These are phyloP conservation scores for Plantago rigida DNA, from an alignment of 305 asterid species.

Conservation along the genomic window DNA sequence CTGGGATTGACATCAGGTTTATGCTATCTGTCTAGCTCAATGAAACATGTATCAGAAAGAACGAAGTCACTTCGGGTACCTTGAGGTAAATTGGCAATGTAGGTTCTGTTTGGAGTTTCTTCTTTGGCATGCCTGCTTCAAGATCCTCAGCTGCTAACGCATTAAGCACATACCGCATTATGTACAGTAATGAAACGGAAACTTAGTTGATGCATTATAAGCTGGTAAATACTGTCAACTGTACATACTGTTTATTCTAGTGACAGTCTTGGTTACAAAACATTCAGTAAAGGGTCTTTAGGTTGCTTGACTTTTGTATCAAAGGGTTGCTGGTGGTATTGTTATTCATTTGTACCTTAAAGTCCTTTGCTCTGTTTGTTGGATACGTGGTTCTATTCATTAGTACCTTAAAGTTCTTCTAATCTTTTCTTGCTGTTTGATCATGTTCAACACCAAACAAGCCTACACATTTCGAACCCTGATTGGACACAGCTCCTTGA, in stretches of 20 bases:
- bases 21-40: conserved; percentile 13
- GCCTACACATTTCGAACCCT: no score
- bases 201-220: neutral
- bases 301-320: no score
- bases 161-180: conserved; percentile 4
- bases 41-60: neutral
- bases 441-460: neutral
- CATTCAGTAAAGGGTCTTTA: no score
- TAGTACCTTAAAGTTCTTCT: neutral
- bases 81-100: conserved; percentile 84
- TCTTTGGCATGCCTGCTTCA: conserved; percentile 67
- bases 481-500: neutral
- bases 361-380: no score
- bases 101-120: conserved; percentile 68
- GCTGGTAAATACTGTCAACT: neutral
- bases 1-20: conserved; percentile 22
- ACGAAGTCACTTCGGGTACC: conserved; percentile 34
- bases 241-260: no score
- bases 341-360: no score
- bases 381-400: no score
- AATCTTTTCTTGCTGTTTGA: neutral
- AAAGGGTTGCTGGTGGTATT: no score
- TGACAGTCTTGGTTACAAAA: no score
- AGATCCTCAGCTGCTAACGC: conserved; percentile 64
- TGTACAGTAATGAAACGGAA: neutral